These are phyloP conservation scores for Aureoboletus auriporus DNA, from an alignment of 768 basidiomycete species.

Conservation along the genomic window DNA sequence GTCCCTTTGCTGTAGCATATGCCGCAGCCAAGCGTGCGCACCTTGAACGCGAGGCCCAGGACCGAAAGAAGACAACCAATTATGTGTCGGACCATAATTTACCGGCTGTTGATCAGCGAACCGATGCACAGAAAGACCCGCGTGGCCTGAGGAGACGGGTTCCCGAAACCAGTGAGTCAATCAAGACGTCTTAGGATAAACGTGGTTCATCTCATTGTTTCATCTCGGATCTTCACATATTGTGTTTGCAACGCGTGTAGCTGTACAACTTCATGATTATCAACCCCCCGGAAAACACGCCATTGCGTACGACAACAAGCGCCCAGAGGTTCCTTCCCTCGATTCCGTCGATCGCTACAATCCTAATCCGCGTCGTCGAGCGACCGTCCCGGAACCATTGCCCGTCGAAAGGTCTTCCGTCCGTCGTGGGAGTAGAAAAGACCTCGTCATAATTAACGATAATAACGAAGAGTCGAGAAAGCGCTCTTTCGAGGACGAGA, in stretches of 20 bases:
- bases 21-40: conserved; percentile 59
- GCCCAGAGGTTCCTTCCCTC: conserved; percentile 14
- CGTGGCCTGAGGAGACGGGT: conserved; percentile 38
- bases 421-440: conserved; percentile 32
- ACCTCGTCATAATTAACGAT: conserved; percentile 20
- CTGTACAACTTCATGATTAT: conserved; percentile 15
- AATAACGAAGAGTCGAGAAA: conserved; percentile 34
- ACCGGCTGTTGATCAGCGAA: conserved; percentile 24
- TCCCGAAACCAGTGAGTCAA: conserved; percentile 45
- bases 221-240: conserved; percentile 19
- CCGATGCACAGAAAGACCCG: conserved; percentile 33
- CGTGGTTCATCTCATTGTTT: conserved; percentile 25
- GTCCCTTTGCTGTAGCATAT: conserved; percentile 87
- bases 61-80: conserved; percentile 31
- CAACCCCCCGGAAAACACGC: conserved; percentile 16
- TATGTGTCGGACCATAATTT: conserved; percentile 21
- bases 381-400: conserved; percentile 3
- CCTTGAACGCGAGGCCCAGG: conserved; percentile 47
- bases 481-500: conserved; percentile 43
- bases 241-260: conserved; percentile 21
- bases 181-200: conserved; percentile 16
- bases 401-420: conserved; percentile 18
- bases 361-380: conserved; percentile 21
- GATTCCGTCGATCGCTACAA: conserved; percentile 39
- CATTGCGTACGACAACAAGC: conserved; percentile 15